Base-by-base conservation (phyloP, 179 eudicot genomes). In the Silene coronaria region DNA sequence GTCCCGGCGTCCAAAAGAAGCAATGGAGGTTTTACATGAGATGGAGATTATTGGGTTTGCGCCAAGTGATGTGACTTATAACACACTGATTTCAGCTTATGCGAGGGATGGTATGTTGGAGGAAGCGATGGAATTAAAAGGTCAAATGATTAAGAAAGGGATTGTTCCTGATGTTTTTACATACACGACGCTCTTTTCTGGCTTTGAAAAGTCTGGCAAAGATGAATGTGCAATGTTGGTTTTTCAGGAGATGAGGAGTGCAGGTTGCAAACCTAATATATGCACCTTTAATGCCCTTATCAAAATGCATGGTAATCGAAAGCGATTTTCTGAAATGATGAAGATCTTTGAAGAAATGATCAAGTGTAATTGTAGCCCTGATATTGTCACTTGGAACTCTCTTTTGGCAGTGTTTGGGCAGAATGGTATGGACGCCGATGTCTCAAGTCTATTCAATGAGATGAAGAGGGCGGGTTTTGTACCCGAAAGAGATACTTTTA, bases 371-470 rank as follows among this genome's bases (percentile, higher is more conserved):
- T 92, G 94, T 82, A 67, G 78, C 27, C 92, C 97, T 4, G 98
- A 94, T 85, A 87, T 87, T 71, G 97, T 91, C 48, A 92, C 98
- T 61, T 94, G 98, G 98, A 94, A 90, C 82, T 85, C 93, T 9
- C 91, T 94, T 66, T 79, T 92, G 80, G 86, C 96, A 3, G 93
- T 92, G 76, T 92, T 92, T 84, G 98, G 96, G 73, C 91, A 88
- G 84, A 94, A 89, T 73, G 92, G 95, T 63, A 89, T 94, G 97
- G 91, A 83, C 76, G 76, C 88, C 10, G 96, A 94, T 79, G 88
- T 94, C 14, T 85, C 89, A 0, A 87, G 85, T 66, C 84, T 92
- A 53, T 90, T 94, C 79, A 80, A 77, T 77, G 98, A 94, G 72
- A 90, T 92, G 97, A 92, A 94, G 77, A 84, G 89, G 74, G 89